phyloP scores from a whole-genome alignment of 345 rosid genomes.

The Eucalyptus tenuipes region DNA sequence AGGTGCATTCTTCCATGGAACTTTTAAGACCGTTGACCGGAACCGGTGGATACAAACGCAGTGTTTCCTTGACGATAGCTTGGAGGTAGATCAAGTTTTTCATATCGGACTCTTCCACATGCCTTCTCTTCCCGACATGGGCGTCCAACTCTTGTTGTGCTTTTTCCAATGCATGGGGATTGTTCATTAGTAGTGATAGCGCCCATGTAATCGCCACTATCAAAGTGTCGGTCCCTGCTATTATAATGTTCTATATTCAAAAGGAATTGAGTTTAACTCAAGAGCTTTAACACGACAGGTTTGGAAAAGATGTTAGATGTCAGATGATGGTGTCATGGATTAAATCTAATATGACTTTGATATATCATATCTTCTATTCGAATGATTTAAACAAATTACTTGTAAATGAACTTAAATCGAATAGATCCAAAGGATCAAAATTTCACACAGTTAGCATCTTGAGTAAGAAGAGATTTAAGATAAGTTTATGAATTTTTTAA shows the following conservation, averaged over 20 bases:
- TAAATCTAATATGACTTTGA: neutral
- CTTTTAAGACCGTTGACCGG: neutral
- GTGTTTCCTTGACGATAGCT: slow-evolving; percentile 12
- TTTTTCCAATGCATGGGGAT: slow-evolving; percentile 2
- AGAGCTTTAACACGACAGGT: neutral
- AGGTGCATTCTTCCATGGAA: slow-evolving; percentile 8
- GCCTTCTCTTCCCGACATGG: slow-evolving; percentile 10
- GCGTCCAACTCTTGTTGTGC: slow-evolving; percentile 15
- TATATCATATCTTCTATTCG: neutral
- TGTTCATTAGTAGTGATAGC: slow-evolving; percentile 15
- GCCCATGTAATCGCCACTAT: slow-evolving; percentile 13
- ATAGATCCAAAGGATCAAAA: neutral
- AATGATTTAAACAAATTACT: neutral
- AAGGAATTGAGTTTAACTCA: neutral
- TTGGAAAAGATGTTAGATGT: neutral
- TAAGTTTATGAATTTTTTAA: neutral
- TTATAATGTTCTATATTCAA: slow-evolving; percentile 3
- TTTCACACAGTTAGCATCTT: neutral
- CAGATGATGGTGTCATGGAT: neutral
- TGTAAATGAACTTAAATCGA: neutral
- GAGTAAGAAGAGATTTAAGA: neutral
- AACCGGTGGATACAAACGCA: slow-evolving; percentile 7
- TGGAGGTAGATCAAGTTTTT: slow-evolving; percentile 9
- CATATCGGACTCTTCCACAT: slow-evolving; percentile 11
- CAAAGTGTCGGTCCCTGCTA: slow-evolving; percentile 19